Evolutionary conservation across 1,139 yeast species (phyloP), one percentile per base, ranked within the genome.

Genomic region (Sugiyamaella japonica): DNA sequence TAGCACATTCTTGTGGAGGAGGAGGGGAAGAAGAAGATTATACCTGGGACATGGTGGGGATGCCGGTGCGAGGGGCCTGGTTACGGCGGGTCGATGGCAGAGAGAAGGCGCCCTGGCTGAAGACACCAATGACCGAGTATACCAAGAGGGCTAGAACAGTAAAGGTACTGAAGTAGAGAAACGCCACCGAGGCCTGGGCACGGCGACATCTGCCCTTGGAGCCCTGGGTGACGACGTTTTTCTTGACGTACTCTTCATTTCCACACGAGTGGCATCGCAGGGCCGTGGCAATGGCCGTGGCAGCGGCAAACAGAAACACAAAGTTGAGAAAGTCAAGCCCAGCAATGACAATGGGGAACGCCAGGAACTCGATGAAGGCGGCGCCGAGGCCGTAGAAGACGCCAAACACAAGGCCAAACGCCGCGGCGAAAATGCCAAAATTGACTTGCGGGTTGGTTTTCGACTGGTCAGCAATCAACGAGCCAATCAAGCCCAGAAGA

Each of bases 231-330:
- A 90, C 81, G 61, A 73, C 75, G 80, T 91, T 89, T 64, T 63
- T 45, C 64, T 83, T 77, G 63, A 89, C 61, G 79, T 89, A 90
- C 55, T 55, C 62, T 59, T 77, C 63, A 82, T 89, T 87, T 64
- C 75, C 57, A 80, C 99, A 93, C 48, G 96, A 86, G 81, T 90
- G 97, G 60, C 78, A 81, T 73, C 89, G 82, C 71, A 87, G 84
- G 66, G 85, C 95, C 61, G 90, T 95, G 56, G 97, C 98, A 71
- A 93, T 77, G 53, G 97, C 96, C 56, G 96, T 83, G 63, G 93
- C 98, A 63, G 89, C 98, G 55, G 98, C 84, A 74, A 93, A 89
- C 58, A 96, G 85, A 83, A 93, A 91, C 63, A 91, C 87, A 69
- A 85, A 76, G 81, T 90, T 89, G 74, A 93, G 78, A 75, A 89